Percentiles rank a stretch among this genome's conserved stretches.
Evolutionary conservation across 2,329 filamentous ascomycete species (phyloP).

Genomic region (Juglanconis juglandina): DNA sequence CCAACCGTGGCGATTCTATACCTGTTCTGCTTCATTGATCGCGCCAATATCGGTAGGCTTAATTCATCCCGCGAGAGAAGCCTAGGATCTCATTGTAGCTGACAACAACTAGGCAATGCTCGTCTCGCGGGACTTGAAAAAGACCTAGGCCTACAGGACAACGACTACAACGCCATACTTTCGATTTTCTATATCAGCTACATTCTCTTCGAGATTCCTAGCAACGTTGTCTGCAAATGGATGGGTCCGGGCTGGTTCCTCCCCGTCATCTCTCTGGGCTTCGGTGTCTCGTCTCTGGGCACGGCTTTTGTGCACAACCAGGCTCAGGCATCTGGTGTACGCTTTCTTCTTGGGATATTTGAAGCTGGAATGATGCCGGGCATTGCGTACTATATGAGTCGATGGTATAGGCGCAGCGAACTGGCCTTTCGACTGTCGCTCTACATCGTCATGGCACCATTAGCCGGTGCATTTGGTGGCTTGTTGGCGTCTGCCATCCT

Average conservation of each 20-base stretch:
- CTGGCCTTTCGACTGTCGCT: slow-evolving; percentile 57
- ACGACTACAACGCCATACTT: slow-evolving; percentile 68
- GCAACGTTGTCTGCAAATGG: slow-evolving; percentile 66
- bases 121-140: slow-evolving; percentile 61
- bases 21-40: slow-evolving; percentile 71
- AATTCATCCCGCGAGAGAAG: neutral
- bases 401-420: slow-evolving; percentile 61
- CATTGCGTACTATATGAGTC: slow-evolving; percentile 68
- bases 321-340: slow-evolving; percentile 51
- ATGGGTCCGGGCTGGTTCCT: slow-evolving; percentile 71
- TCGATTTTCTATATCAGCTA: slow-evolving; percentile 71
- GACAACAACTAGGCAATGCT: slow-evolving; percentile 57
- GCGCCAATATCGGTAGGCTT: slow-evolving; percentile 65
- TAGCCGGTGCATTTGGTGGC: slow-evolving; percentile 64
- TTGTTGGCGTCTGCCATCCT: slow-evolving; percentile 56
- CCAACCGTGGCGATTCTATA: slow-evolving; percentile 66
- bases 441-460: slow-evolving; percentile 59
- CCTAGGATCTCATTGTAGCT: neutral
- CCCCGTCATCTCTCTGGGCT: slow-evolving; percentile 57
- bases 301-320: slow-evolving; percentile 63
- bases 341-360: slow-evolving; percentile 66
- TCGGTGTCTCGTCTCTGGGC: slow-evolving; percentile 60
- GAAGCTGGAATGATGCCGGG: slow-evolving; percentile 73
- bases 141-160: slow-evolving; percentile 56
- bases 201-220: slow-evolving; percentile 69